A percentile compares a stretch with the other conserved stretches of the same genome.
These are phyloP conservation scores for Tricholoma hemisulphureum DNA, from an alignment of 768 basidiomycete genomes.

Conservation along the genomic window DNA sequence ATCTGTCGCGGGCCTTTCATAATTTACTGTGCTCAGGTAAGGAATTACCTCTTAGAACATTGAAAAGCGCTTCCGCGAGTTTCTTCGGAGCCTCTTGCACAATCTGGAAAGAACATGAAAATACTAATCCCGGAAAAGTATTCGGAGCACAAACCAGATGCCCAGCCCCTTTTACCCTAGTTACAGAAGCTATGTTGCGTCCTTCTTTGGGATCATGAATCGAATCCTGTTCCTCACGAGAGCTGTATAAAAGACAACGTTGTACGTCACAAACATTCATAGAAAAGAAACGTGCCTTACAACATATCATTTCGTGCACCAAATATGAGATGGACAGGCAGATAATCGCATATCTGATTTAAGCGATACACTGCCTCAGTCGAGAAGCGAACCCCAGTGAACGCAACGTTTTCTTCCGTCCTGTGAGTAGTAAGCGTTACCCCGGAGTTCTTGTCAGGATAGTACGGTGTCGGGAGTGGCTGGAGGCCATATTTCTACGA, in stretches of 20 bases:
- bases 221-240: slow-evolving; percentile 25
- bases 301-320: slow-evolving; percentile 32
- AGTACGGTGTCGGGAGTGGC: slow-evolving; percentile 26
- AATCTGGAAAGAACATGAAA: slow-evolving; percentile 15
- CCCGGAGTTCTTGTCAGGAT: slow-evolving; percentile 23
- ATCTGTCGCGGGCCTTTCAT: too few species aligned
- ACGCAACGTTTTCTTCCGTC: slow-evolving; percentile 25
- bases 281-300: slow-evolving; percentile 16
- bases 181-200: slow-evolving; percentile 27
- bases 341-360: slow-evolving; percentile 24
- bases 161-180: slow-evolving; percentile 25
- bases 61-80: slow-evolving; percentile 23
- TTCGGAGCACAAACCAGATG: slow-evolving; percentile 26
- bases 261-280: too few species aligned
- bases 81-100: slow-evolving; percentile 28
- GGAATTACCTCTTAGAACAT: slow-evolving; percentile 8
- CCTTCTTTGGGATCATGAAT: slow-evolving; percentile 25
- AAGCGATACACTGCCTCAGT: slow-evolving; percentile 26
- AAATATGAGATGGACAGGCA: slow-evolving; percentile 31
- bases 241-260: slow-evolving; percentile 8
- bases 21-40: neutral
- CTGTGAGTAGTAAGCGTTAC: slow-evolving; percentile 28
- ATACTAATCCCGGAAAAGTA: neutral
- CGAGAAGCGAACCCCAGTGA: slow-evolving; percentile 21
- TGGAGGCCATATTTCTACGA: slow-evolving; percentile 27